Percentiles rank a stretch among this genome's conserved stretches.
Evolutionary conservation across 805 yeast species (phyloP).

Genomic region (Lipomyces lipofer): DNA sequence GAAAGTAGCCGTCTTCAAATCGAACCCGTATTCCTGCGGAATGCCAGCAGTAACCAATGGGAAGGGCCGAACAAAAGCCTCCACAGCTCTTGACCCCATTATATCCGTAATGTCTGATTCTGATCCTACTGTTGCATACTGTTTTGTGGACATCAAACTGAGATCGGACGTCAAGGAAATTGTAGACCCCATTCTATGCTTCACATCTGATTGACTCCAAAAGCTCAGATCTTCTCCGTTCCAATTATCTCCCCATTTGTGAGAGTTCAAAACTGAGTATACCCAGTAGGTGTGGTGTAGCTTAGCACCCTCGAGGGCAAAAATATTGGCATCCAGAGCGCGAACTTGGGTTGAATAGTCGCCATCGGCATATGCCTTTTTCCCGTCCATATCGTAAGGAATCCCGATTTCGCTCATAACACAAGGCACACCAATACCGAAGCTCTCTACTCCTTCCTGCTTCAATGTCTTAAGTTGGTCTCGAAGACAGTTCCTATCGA

Average conservation of each 20-base stretch:
- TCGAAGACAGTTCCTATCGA: slow-evolving; percentile 63
- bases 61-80: slow-evolving; percentile 76
- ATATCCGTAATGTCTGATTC: slow-evolving; percentile 3
- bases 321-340: slow-evolving; percentile 80
- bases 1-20: slow-evolving; percentile 51
- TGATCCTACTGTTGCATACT: neutral
- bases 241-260: slow-evolving; percentile 89
- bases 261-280: slow-evolving; percentile 70
- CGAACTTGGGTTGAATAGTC: slow-evolving; percentile 70
- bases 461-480: slow-evolving; percentile 68
- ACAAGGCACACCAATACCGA: slow-evolving; percentile 69
- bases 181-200: neutral
- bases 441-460: slow-evolving; percentile 57
- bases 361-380: slow-evolving; percentile 65
- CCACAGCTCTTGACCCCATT: slow-evolving; percentile 72
- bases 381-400: slow-evolving; percentile 93
- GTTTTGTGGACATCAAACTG: slow-evolving; percentile 8
- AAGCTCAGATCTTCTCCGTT: slow-evolving; percentile 91
- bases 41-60: slow-evolving; percentile 65
- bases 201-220: slow-evolving; percentile 52
- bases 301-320: slow-evolving; percentile 73
- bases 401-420: slow-evolving; percentile 94
- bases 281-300: slow-evolving; percentile 85
- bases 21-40: slow-evolving; percentile 58
- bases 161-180: slow-evolving; percentile 9